Conservation (phyloP, 768 basidiomycete species). For the Macrolepiota albuminosa region DNA sequence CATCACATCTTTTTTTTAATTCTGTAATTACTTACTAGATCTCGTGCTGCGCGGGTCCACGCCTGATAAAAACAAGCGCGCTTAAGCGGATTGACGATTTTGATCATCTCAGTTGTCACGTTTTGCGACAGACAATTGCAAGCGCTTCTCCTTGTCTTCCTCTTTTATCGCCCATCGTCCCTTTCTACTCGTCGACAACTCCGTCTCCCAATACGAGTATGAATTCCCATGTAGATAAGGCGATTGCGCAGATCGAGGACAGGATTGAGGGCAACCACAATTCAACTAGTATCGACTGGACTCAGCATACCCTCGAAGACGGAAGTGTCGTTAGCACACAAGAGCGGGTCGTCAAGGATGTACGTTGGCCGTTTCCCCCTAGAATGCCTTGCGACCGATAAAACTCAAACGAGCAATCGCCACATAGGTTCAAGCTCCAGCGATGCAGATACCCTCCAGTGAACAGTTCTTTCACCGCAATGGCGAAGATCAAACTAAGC, state of each 20-base stretch:
- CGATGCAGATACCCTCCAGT: conserved; percentile 86
- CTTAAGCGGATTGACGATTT: not conserved
- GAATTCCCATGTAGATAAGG: conserved; percentile 57
- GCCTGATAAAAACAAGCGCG: not conserved
- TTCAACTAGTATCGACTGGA: conserved; percentile 77
- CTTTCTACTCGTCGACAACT: conserved; percentile 8
- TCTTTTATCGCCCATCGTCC: conserved; percentile 9
- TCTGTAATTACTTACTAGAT: not conserved
- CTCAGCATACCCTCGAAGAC: conserved; percentile 89
- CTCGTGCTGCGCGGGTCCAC: not conserved
- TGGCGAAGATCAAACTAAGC: conserved; percentile 78
- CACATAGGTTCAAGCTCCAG: conserved; percentile 91
- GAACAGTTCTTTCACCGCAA: conserved; percentile 86
- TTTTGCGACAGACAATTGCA: conserved; percentile 9
- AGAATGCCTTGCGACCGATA: not conserved
- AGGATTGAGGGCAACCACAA: conserved; percentile 50
- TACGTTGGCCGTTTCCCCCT: conserved; percentile 31
- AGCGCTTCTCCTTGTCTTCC: conserved; percentile 12
- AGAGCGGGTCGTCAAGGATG: conserved; percentile 95
- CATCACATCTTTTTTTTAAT: not conserved
- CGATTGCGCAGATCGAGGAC: conserved; percentile 60
- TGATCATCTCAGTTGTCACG: conserved; percentile 19
- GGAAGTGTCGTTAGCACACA: conserved; percentile 89
- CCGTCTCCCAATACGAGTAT: conserved; percentile 22
- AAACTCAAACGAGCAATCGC: conserved; percentile 5